Evolutionary conservation across 2,329 filamentous ascomycete genomes (phyloP).

Genomic region (Xylariales sp.): DNA sequence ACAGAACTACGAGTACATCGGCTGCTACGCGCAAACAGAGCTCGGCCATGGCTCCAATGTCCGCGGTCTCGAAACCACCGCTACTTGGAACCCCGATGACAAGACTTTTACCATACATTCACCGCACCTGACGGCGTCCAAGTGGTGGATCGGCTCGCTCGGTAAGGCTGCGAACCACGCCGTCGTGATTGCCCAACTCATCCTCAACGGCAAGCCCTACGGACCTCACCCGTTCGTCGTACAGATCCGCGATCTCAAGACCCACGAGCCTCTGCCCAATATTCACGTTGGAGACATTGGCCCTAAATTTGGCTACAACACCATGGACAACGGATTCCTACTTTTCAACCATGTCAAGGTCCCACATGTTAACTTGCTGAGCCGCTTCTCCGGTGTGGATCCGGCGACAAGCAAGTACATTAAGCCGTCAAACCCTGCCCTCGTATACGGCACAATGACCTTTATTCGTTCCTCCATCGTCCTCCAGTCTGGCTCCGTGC

Average conservation of each 20-base stretch:
- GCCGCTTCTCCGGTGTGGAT: slow-evolving; percentile 66
- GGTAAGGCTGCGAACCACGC: slow-evolving; percentile 73
- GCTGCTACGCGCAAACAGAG: slow-evolving; percentile 79
- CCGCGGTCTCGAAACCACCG: slow-evolving; percentile 66
- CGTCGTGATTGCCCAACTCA: slow-evolving; percentile 74
- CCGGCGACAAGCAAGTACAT: slow-evolving; percentile 64
- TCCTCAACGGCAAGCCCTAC: slow-evolving; percentile 62
- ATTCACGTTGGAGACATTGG: slow-evolving; percentile 77
- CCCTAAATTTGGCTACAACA: slow-evolving; percentile 75
- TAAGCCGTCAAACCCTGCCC: slow-evolving; percentile 59
- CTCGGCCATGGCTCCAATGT: slow-evolving; percentile 77
- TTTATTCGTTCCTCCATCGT: slow-evolving; percentile 73
- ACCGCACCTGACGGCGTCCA: slow-evolving; percentile 68
- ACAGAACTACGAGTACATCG: slow-evolving; percentile 66
- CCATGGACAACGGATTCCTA: slow-evolving; percentile 78
- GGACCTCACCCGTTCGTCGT: slow-evolving; percentile 78
- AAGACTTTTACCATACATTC: slow-evolving; percentile 74
- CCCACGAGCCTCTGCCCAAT: slow-evolving; percentile 64
- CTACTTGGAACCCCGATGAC: slow-evolving; percentile 68
- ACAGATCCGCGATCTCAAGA: slow-evolving; percentile 66
- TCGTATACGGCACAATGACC: slow-evolving; percentile 73
- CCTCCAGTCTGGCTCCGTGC: slow-evolving; percentile 64
- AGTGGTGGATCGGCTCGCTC: slow-evolving; percentile 82
- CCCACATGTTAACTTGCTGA: slow-evolving; percentile 70
- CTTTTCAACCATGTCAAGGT: slow-evolving; percentile 74